Evolutionary conservation across 192 early-diverging fungal genomes (phyloP).

Genomic region (Coemansia sp.): DNA sequence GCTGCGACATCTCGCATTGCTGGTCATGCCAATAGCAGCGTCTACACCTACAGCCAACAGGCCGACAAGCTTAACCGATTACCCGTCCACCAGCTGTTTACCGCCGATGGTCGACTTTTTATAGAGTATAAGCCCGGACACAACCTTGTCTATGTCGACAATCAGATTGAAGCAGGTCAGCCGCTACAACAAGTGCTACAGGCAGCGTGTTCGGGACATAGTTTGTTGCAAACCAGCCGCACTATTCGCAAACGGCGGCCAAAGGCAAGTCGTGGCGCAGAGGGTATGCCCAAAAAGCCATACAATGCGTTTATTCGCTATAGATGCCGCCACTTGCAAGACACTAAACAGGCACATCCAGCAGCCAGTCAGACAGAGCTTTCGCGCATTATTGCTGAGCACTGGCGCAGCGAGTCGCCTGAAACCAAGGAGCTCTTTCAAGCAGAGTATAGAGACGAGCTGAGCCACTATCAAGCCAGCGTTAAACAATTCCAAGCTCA

Average conservation of each 20-base stretch:
- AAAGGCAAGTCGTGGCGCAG: neutral
- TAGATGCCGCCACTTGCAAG: conserved; percentile 19
- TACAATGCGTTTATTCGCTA: conserved; percentile 39
- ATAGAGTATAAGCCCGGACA: conserved; percentile 32
- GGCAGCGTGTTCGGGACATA: neutral
- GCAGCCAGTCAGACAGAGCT: conserved; percentile 25
- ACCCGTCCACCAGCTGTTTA: conserved; percentile 23
- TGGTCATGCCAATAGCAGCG: conserved; percentile 2
- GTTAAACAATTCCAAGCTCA: conserved; percentile 1
- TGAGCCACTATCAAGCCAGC: conserved; percentile 21
- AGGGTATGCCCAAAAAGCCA: conserved; percentile 17
- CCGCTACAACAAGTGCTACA: neutral
- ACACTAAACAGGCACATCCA: conserved; percentile 16
- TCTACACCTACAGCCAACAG: conserved; percentile 7
- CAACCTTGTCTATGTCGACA: conserved; percentile 29
- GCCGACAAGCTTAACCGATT: conserved; percentile 7
- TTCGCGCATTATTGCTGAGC: conserved; percentile 28
- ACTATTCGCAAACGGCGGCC: neutral
- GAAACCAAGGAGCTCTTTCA: conserved; percentile 18
- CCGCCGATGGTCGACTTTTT: conserved; percentile 24
- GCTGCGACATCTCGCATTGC: conserved; percentile 17
- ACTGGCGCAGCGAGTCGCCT: conserved; percentile 30
- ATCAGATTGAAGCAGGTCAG: neutral
- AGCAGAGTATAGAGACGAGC: conserved; percentile 19
- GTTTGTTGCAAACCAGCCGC: neutral